Base-by-base conservation (phyloP, 202 grass and related monocot genomes). In the Elaeis oleifera region DNA sequence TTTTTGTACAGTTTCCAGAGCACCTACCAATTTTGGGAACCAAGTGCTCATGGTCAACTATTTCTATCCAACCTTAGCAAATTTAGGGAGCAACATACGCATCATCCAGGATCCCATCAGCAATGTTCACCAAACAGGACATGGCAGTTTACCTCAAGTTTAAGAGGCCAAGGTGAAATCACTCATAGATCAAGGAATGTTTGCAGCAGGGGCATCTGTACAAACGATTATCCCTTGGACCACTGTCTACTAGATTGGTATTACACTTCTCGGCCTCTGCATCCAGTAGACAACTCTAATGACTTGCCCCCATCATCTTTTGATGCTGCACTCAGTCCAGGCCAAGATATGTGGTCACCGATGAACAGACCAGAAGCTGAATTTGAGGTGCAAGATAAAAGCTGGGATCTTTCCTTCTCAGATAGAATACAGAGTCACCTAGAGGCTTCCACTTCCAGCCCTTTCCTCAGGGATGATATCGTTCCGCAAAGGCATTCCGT, bases 201-300 rank as follows among this genome's bases (percentile, higher is more conserved):
- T 17, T 69, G 49, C 16, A 48, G 32, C 17, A 61, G 71, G 29
- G 64, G 56, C 56, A 69, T 73, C 27, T 31, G 49, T 22, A 69
- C 72, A 65, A 26, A 61, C 49, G 27, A 59, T 70, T 78, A 86
- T 50, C 91, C 86, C 58, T 64, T 75, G 20, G 66, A 84, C 23
- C 92, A 82, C 0, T 92, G 91, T 76, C 73, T 97, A 64, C 74
- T 92, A 23, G 92, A 97, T 53, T 97, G 84, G 84, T 97, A 97
- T 73, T 92, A 97, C 62, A 84, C 69, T 31, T 77, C 74, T 48
- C 77, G 54, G 68, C 80, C 77, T 61, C 63, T 63, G 49, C 77
- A 70, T 63, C 36, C 36, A 13, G 58, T 22, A 20, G 79, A 72
- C 66, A 69, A 50, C 72, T 51, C 51, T 23, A 71, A 75, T 75